These are phyloP conservation scores for Pilatotrama ljubarskyi DNA, from an alignment of 768 basidiomycete genomes.

Conservation along the genomic window DNA sequence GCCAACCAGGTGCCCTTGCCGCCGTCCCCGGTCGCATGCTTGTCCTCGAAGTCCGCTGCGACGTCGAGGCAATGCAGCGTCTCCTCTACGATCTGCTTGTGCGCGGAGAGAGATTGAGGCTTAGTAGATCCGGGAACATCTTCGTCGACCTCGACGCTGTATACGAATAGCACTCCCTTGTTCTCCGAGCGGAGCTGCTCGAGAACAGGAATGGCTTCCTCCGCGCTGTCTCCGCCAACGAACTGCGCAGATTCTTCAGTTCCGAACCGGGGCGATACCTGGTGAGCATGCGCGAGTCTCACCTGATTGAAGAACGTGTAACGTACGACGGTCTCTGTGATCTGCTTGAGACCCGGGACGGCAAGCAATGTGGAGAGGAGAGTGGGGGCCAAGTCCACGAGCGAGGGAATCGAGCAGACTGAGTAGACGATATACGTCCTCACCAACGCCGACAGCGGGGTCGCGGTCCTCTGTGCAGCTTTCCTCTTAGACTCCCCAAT, in stretches of 20 bases:
- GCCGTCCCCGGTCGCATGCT: slow-evolving; percentile 18
- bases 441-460: slow-evolving; percentile 42
- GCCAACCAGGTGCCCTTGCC: slow-evolving; percentile 80
- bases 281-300: slow-evolving; percentile 17
- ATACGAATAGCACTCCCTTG: slow-evolving; percentile 79
- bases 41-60: slow-evolving; percentile 79
- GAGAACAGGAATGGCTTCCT: slow-evolving; percentile 65
- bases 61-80: slow-evolving; percentile 76
- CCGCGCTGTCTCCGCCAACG: slow-evolving; percentile 84
- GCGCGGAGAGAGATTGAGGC: slow-evolving; percentile 36
- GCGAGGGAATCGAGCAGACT: slow-evolving; percentile 69
- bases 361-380: slow-evolving; percentile 60
- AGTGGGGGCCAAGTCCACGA: slow-evolving; percentile 75
- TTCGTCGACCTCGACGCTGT: slow-evolving; percentile 84
- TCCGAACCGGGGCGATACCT: not conserved
- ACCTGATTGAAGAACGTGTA: slow-evolving; percentile 87
- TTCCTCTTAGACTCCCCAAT: not conserved
- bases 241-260: slow-evolving; percentile 50
- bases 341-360: slow-evolving; percentile 56
- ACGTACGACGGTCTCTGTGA: slow-evolving; percentile 71
- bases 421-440: slow-evolving; percentile 83
- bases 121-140: slow-evolving; percentile 41
- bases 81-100: slow-evolving; percentile 72
- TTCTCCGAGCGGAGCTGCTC: slow-evolving; percentile 62
- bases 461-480: slow-evolving; percentile 6